phyloP scores from a whole-genome alignment of 495 filamentous ascomycete species.

The Pseudomonodictys pantanalensis region DNA sequence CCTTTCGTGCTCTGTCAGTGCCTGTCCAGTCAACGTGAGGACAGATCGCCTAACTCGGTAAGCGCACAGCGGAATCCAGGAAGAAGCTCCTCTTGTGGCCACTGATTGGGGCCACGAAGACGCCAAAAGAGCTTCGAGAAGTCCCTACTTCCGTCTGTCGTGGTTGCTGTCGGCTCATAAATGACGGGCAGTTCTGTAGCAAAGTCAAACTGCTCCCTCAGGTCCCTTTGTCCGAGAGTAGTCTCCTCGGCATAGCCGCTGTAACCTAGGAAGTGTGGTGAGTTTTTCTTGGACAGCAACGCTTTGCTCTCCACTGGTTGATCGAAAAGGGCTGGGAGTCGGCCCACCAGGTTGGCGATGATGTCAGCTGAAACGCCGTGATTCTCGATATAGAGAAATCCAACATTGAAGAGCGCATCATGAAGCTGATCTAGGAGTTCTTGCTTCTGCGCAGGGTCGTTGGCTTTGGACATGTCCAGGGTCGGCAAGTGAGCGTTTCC shows the following conservation, averaged over 20 bases:
- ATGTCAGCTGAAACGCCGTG: slow-evolving; percentile 45
- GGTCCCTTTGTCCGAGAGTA: slow-evolving; percentile 49
- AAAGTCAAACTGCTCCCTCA: slow-evolving; percentile 57
- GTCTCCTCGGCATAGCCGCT: slow-evolving; percentile 51
- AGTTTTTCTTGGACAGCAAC: slow-evolving; percentile 47
- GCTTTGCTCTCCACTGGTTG: slow-evolving; percentile 43
- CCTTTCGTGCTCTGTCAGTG: slow-evolving; percentile 24
- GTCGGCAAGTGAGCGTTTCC: slow-evolving; percentile 2
- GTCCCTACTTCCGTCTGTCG: not conserved
- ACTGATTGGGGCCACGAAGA: slow-evolving; percentile 55
- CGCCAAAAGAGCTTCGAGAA: slow-evolving; percentile 47
- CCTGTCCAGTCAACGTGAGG: slow-evolving; percentile 26
- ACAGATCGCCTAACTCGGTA: slow-evolving; percentile 23
- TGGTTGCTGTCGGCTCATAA: slow-evolving; percentile 27
- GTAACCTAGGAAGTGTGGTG: slow-evolving; percentile 56
- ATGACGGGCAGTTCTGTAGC: slow-evolving; percentile 49
- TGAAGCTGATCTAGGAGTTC: not conserved
- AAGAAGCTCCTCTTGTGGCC: slow-evolving; percentile 30
- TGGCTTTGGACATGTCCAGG: slow-evolving; percentile 21
- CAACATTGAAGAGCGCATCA: slow-evolving; percentile 43
- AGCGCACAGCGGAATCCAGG: slow-evolving; percentile 30
- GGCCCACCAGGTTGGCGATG: slow-evolving; percentile 43
- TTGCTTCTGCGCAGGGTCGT: slow-evolving; percentile 6
- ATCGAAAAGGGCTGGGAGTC: slow-evolving; percentile 48
- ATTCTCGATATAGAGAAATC: slow-evolving; percentile 54